Evolutionary conservation across 768 basidiomycete species (phyloP), one percentile per base, ranked within the genome.

Genomic region (Psilocybe subaeruginosa): DNA sequence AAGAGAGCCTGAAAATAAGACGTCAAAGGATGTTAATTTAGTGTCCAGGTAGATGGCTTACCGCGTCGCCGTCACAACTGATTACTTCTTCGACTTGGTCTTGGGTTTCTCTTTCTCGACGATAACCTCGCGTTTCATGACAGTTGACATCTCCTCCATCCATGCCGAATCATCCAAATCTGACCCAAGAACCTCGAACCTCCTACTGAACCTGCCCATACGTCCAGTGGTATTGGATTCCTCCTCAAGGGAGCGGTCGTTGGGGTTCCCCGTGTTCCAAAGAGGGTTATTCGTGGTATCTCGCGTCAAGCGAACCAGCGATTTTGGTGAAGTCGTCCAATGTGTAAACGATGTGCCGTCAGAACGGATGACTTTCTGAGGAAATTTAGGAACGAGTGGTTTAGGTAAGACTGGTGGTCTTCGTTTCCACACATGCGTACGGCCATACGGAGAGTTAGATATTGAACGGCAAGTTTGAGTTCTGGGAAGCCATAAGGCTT

Each of bases 301-400:
- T 45, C 94, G 87, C 17, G 94, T 92, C 50, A 96, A 80, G 39
- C 88, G 85, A 49, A 93, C 83, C 39, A 85, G 73, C 3, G 90
- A 88, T 5, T 87, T 88, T 0, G 95, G 95, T 0, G 94, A 93
- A 1, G 95, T 96, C 11, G 91, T 93, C 84, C 90, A 91, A 66
- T 95, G 92, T 4, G 85, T 87, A 72, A 93, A 94, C 0, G 91
- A 92, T 29, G 92, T 90, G 9, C 95, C 95, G 76, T 97, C 95
- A 0, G 93, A 88, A 66, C 92, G 88, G 59, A 93, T 83, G 62
- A 97, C 91, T 64, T 82, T 85, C 74, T 95, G 93, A 3, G 92
- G 90, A 74, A 90, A 97, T 64, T 90, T 90, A 35, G 93, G 92
- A 1, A 95, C 91, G 66, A 93, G 74, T 3, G 95, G 95, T 63